Percentiles rank a stretch among this genome's conserved stretches.
phyloP scores from a whole-genome alignment of 192 early-diverging fungal genomes.

The Phlyctochytrium bullatum region DNA sequence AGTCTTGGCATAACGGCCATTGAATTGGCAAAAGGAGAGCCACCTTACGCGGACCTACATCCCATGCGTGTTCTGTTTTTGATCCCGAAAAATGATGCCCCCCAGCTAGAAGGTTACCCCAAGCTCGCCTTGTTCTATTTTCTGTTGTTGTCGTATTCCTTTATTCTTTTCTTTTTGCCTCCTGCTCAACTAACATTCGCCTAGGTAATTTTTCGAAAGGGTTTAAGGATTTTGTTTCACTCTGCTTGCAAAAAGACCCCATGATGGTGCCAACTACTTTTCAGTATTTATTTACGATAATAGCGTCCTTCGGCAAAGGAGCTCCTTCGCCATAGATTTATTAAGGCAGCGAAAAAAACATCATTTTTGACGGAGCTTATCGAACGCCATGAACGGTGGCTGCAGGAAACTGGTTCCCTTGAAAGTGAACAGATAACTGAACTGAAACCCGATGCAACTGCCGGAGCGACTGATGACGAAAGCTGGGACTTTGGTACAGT shows the following conservation, averaged over 20 bases:
- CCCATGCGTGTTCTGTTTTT: conserved; percentile 91
- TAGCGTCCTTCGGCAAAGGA: conserved; percentile 88
- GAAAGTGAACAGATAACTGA: conserved; percentile 22
- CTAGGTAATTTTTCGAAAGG: conserved; percentile 65
- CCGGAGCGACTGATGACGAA: conserved; percentile 21
- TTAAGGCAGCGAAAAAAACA: conserved; percentile 77
- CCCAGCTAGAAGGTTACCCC: conserved; percentile 68
- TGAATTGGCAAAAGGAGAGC: conserved; percentile 89
- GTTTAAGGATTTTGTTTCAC: conserved; percentile 87
- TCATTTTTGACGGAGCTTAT: conserved; percentile 84
- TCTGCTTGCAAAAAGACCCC: conserved; percentile 88
- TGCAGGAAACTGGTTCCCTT: conserved; percentile 40
- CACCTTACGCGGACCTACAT: conserved; percentile 85
- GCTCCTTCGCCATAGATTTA: conserved; percentile 84
- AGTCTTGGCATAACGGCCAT: conserved; percentile 95
- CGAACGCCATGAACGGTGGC: conserved; percentile 78
- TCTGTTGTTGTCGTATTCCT: no score
- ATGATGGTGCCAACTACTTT: no score
- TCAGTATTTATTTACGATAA: no score
- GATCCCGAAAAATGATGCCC: conserved; percentile 89
- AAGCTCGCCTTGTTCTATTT: no score
- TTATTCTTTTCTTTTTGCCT: no score
- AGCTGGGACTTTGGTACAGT: conserved; percentile 48
- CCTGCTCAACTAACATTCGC: no score
- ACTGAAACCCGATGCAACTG: conserved; percentile 8